phyloP scores from a whole-genome alignment of 1,284 basidiomycete genomes.

The Malassezia psittaci region DNA sequence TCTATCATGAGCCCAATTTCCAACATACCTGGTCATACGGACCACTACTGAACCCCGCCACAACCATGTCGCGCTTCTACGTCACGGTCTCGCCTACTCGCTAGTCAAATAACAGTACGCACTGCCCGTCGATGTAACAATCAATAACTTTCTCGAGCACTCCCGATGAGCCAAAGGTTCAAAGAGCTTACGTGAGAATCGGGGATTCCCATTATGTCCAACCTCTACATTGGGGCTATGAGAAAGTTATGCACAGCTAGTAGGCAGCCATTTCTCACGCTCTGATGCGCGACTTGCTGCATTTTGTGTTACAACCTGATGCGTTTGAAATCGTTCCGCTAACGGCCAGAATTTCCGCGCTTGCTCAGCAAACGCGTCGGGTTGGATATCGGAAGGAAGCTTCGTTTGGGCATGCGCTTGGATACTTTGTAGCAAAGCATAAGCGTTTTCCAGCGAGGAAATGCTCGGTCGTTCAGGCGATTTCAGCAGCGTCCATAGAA shows the following conservation, averaged over 20 bases:
- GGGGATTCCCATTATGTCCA: too few species aligned
- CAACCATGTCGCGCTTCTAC: background rate
- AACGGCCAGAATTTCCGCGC: conserved; percentile 43
- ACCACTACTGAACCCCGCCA: background rate
- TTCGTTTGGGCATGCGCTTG: conserved; percentile 3
- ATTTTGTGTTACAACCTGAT: background rate
- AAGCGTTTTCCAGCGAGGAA: conserved; percentile 1
- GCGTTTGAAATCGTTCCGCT: conserved; percentile 48
- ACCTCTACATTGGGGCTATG: too few species aligned
- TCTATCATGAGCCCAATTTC: background rate
- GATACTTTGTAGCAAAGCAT: background rate
- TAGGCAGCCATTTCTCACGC: background rate
- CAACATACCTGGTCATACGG: conserved; percentile 1
- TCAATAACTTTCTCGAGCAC: too few species aligned
- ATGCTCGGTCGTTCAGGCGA: background rate
- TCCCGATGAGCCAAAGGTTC: too few species aligned
- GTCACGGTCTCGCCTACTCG: too few species aligned
- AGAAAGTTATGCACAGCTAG: too few species aligned
- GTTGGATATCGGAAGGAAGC: conserved; percentile 15
- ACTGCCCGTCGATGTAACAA: too few species aligned
- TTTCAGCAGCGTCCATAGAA: background rate
- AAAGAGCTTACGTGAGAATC: too few species aligned
- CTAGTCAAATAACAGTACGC: too few species aligned
- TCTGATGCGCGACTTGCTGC: background rate
- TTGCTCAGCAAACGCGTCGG: conserved; percentile 35